Evolutionary conservation across 2,329 filamentous ascomycete species (phyloP), one percentile per base, ranked within the genome.

Genomic region (Zasmidium citrigriseum): DNA sequence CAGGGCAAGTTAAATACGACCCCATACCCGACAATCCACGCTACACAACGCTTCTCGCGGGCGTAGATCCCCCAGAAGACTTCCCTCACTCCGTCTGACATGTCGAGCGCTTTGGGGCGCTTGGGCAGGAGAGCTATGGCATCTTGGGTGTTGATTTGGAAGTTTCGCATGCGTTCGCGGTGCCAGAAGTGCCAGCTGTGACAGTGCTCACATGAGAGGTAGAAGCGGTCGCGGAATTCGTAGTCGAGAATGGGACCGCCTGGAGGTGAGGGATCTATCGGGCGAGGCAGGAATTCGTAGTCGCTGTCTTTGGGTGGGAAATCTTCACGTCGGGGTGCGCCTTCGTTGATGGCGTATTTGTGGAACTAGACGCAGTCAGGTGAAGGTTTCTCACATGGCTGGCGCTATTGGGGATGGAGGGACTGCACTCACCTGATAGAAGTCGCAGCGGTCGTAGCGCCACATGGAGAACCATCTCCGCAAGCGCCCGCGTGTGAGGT

Each of bases 381-480:
- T 20, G 47, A 24, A 16, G 12, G 10, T 25, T 11, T 12, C 18
- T 11, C 3, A 20, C 20, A 11, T 46, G 12, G 11, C 16, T 46
- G 45, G 45, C 3, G 11, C 12, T 11, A 46, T 16, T 11, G 11
- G 14, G 18, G 34, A 9, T n/a, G 34, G 16, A 41, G 16, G 22
- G 10, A n/a, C n/a, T n/a, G n/a, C n/a, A 24, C 49, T 52, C 29
- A 41, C 49, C 27, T 44, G 24, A 9, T 46, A 48, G 50, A 57
- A 57, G 12, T 57, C 55, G 49, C 55, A 57, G 18, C 41, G 41
- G n/a, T 57, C 55, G 27, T 57, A 57, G 9, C 24, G 38, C 48
- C 55, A 57, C 23, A 46, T 53, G 11, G 55, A 57, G n/a, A 57
- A 48, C 3, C 22, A 52, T 10, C 23, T 22, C 5, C 34, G 22